These are phyloP conservation scores for Pseudofabraea citricarpa DNA, from an alignment of 2,329 filamentous ascomycete genomes.

Conservation along the genomic window DNA sequence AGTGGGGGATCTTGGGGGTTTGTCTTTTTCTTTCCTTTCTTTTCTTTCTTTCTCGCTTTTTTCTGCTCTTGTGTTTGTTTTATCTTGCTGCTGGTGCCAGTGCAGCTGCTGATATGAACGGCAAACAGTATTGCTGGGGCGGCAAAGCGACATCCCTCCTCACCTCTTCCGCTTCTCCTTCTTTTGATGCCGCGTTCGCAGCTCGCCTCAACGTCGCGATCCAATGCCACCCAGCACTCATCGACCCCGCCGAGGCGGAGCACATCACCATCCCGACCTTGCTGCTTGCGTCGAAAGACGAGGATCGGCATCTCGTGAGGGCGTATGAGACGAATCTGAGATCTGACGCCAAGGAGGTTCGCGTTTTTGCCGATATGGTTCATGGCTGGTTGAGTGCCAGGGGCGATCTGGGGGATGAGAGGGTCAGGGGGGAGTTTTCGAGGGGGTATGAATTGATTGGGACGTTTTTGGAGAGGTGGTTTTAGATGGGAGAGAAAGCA, in stretches of 20 bases:
- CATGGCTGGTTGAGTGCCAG: slow-evolving; percentile 71
- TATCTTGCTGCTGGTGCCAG: not conserved
- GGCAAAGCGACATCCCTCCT: slow-evolving; percentile 59
- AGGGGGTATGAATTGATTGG: slow-evolving; percentile 57
- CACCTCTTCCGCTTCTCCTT: slow-evolving; percentile 41
- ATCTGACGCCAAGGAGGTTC: slow-evolving; percentile 50
- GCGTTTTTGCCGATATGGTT: slow-evolving; percentile 62
- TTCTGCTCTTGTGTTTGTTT: no score
- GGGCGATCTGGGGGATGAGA: slow-evolving; percentile 48
- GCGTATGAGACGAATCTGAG: slow-evolving; percentile 6
- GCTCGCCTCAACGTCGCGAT: slow-evolving; percentile 52
- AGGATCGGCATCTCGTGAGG: slow-evolving; percentile 32
- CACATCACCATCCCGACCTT: slow-evolving; percentile 55
- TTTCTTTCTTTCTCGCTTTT: no score
- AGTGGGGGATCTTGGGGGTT: slow-evolving; percentile 26
- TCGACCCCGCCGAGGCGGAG: slow-evolving; percentile 55
- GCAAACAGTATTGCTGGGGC: slow-evolving; percentile 57
- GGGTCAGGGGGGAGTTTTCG: slow-evolving; percentile 56
- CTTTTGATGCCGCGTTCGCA: no score
- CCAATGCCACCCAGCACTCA: slow-evolving; percentile 54
- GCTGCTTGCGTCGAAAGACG: slow-evolving; percentile 62
- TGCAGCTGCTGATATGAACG: not conserved
- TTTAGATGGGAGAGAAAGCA: not conserved
- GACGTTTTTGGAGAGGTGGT: slow-evolving; percentile 41
- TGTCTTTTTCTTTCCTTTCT: not conserved